phyloP scores from a whole-genome alignment of 305 asterid species.

The Andrographis paniculata region DNA sequence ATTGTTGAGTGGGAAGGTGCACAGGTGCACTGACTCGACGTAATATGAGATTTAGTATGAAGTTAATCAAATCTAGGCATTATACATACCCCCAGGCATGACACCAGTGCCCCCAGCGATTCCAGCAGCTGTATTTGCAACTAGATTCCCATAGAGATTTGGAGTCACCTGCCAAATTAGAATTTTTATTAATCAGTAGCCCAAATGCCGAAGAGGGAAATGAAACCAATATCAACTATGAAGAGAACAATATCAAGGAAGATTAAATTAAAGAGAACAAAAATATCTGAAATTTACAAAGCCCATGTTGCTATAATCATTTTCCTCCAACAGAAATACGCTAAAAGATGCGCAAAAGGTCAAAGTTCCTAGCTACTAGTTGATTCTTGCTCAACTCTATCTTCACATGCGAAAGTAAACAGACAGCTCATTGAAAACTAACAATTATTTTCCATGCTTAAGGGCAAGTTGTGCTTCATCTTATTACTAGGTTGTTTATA shows the following conservation, averaged over 20 bases:
- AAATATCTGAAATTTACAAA: background rate
- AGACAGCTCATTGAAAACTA: background rate
- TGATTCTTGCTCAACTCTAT: slow-evolving; percentile 6
- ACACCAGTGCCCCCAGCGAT: slow-evolving; percentile 98
- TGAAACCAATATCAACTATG: background rate
- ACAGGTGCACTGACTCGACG: too few relatives aligned
- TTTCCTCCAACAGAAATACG: background rate
- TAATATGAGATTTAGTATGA: too few relatives aligned
- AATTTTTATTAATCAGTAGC: slow-evolving; percentile 8
- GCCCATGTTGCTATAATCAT: background rate
- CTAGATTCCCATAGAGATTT: slow-evolving; percentile 88
- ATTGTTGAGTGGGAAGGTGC: too few relatives aligned
- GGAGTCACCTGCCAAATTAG: slow-evolving; percentile 72
- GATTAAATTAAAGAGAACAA: slow-evolving; percentile 4
- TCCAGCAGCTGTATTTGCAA: slow-evolving; percentile 95
- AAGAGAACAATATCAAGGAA: background rate
- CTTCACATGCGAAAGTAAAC: slow-evolving; percentile 4
- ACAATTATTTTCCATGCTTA: background rate
- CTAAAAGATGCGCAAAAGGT: background rate
- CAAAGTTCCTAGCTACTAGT: slow-evolving; percentile 3
- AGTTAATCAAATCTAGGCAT: slow-evolving; percentile 2
- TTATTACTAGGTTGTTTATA: too few relatives aligned
- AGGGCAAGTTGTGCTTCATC: background rate
- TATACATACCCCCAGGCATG: slow-evolving; percentile 92
- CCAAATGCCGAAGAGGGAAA: slow-evolving; percentile 4